Evolutionary conservation across 1,139 yeast genomes (phyloP), one percentile per base, ranked within the genome.

Genomic region (Magnusiomyces fungicola): DNA sequence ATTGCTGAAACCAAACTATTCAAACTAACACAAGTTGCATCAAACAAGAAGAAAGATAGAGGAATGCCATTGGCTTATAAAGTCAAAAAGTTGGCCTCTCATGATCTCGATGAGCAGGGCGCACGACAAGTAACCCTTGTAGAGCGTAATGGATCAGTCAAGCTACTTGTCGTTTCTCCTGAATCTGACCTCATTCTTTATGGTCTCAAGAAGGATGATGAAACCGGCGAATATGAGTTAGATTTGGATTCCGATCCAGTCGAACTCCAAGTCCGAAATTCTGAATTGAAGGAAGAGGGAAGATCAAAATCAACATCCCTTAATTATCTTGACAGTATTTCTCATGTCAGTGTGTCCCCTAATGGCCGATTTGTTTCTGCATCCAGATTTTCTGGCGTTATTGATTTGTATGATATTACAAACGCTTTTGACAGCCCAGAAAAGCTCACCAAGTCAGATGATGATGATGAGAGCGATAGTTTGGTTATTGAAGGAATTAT

Each of bases 1-100:
- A 69, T 81, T 49, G 72, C 80, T 14, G 76, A 81, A 1, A 80
- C 88, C 12, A 88, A 83, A 63, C 62, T 90, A 1, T 92, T 87
- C 62, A 72, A 72, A 53, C 72, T 89, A 46, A 65, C 68, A 18
- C 69, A 72, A 7, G 43, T 41, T 3, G 43, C 36, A 1, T 43
- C 48, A 16, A 46, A 41, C 19, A 37, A 42, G 3, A 29, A 33
- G 18, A 27, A 39, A 10, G 43, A 24, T 19, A 27, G 30, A 23
- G 46, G 32, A 12, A 33, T 24, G 21, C 39, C 40, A 18, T 34
- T 42, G 18, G 47, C 53, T 22, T 49, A 53, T 22, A 52, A 47
- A n/a, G 58, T 58, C 39, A 52, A 53, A 29, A 72, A 49, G 54
- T 61, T 47, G 50, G 65, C 46, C 55, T 59, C 53, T 56, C 61